Percentiles rank a stretch among this genome's conserved stretches.
phyloP scores from a whole-genome alignment of 305 asterid species.

The Solanum hybrid region DNA sequence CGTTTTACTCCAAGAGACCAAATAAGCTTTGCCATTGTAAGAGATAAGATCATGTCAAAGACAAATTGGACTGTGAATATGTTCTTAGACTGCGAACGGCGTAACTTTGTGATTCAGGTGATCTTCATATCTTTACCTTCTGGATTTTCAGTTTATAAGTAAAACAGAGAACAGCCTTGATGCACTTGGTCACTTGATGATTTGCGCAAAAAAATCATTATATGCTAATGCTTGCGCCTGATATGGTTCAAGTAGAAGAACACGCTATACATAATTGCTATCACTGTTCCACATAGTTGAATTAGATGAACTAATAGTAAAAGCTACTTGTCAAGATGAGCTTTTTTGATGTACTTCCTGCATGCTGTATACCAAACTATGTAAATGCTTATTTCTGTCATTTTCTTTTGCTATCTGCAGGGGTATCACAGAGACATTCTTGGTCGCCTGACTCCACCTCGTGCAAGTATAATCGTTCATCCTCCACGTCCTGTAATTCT shows the following conservation, averaged over 20 bases:
- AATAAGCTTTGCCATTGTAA: conserved; percentile 71
- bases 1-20: conserved; percentile 93
- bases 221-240: background rate
- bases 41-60: conserved; percentile 63
- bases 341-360: background rate
- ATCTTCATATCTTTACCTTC: conserved; percentile 1
- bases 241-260: background rate
- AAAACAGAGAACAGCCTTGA: background rate
- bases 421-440: conserved; percentile 77
- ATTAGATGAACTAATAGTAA: background rate
- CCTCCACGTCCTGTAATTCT: conserved; percentile 35
- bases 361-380: background rate
- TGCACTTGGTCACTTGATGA: background rate
- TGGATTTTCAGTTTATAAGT: background rate
- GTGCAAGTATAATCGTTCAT: conserved; percentile 21
- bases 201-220: background rate
- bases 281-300: background rate
- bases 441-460: conserved; percentile 44
- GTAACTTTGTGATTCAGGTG: conserved; percentile 91
- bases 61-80: conserved; percentile 69
- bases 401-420: conserved; percentile 22
- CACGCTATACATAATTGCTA: background rate
- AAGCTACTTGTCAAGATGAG: background rate
- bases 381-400: background rate
- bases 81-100: conserved; percentile 89